A percentile compares a stretch with the other conserved stretches of the same genome.
Conservation (phyloP, 768 basidiomycete species). For the Russula emetica region DNA sequence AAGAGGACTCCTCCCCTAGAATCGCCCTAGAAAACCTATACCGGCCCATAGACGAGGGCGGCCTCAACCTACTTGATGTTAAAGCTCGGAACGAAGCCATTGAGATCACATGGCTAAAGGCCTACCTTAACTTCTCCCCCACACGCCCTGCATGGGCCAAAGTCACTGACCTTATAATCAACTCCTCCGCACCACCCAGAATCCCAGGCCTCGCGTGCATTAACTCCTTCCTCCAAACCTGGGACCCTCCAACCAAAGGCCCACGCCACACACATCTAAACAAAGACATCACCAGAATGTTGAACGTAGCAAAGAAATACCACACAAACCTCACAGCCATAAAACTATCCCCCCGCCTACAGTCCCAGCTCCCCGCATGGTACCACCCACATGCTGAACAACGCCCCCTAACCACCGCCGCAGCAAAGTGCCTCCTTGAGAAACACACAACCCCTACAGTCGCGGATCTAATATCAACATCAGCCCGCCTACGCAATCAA, state of each 20-base stretch:
- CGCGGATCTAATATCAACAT: background rate
- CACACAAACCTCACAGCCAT: background rate
- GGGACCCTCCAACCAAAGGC: conserved; percentile 6
- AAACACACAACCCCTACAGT: background rate
- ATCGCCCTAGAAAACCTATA: no score
- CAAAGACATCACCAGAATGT: conserved; percentile 2
- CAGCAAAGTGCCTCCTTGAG: background rate
- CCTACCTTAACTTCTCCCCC: background rate
- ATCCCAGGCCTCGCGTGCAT: background rate
- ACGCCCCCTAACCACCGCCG: accelerated
- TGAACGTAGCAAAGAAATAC: conserved; percentile 8
- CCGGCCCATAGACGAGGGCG: background rate
- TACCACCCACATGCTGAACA: background rate
- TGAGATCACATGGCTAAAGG: background rate
- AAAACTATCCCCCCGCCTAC: background rate
- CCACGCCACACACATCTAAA: background rate
- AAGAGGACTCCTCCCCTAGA: background rate
- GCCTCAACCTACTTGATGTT: background rate
- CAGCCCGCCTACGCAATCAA: background rate
- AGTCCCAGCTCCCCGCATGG: background rate
- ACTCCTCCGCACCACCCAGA: background rate
- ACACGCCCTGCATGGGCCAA: conserved; percentile 25
- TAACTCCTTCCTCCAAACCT: conserved; percentile 24
- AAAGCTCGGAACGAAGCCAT: background rate
- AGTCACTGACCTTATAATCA: conserved; percentile 9